Conservation (phyloP, 2,329 filamentous ascomycete species). For the Helicocarpus griseus region DNA sequence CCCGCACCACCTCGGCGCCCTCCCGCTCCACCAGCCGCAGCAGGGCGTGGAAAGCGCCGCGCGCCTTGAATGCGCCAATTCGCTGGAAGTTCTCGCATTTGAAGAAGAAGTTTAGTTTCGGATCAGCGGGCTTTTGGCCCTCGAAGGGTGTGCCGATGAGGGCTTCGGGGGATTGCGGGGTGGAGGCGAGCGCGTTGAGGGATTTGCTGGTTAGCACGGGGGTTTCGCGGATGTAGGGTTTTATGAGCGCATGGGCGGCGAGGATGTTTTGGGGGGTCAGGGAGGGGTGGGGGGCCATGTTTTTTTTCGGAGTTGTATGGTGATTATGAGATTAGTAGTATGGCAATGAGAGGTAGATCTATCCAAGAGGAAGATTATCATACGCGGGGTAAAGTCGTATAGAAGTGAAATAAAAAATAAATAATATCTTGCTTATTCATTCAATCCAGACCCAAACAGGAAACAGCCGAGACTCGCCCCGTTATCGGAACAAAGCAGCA, state of each 20-base stretch:
- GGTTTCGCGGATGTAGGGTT: slow-evolving; percentile 68
- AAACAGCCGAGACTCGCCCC: background rate
- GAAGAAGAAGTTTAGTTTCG: slow-evolving; percentile 70
- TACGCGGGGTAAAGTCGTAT: too few species aligned
- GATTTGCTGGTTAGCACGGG: slow-evolving; percentile 73
- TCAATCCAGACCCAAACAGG: background rate
- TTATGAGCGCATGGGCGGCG: slow-evolving; percentile 63
- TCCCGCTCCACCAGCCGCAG: slow-evolving; percentile 55
- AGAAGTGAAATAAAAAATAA: too few species aligned
- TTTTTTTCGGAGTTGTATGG: background rate
- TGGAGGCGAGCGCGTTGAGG: slow-evolving; percentile 64
- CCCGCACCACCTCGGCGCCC: slow-evolving; percentile 51
- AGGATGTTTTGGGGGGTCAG: slow-evolving; percentile 64
- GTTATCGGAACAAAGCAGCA: background rate
- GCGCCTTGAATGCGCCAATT: slow-evolving; percentile 84
- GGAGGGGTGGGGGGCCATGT: slow-evolving; percentile 33
- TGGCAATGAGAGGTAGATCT: background rate
- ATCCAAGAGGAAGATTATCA: background rate
- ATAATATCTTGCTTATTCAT: too few species aligned
- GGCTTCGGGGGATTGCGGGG: slow-evolving; percentile 47
- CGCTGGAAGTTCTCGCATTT: slow-evolving; percentile 93
- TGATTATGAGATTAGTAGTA: background rate
- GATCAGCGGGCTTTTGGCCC: slow-evolving; percentile 49
- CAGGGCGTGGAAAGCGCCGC: slow-evolving; percentile 83
- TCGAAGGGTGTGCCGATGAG: slow-evolving; percentile 50